A percentile compares a stretch with the other conserved stretches of the same genome.
These are phyloP conservation scores for Kuraishia floccosa DNA, from an alignment of 805 yeast species.

Conservation along the genomic window DNA sequence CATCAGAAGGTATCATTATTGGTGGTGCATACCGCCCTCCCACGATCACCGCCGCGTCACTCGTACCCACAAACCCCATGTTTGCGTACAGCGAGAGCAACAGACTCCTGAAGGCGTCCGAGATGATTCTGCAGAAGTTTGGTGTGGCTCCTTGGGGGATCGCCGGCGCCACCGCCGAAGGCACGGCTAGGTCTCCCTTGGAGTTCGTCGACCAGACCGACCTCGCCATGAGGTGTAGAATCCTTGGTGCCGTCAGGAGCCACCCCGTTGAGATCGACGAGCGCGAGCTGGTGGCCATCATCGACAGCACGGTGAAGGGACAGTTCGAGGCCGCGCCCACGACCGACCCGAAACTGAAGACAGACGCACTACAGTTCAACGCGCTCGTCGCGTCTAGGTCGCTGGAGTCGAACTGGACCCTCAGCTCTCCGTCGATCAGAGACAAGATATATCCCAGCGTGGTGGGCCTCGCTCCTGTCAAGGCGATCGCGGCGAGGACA, in stretches of 20 bases:
- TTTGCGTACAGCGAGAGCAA: constrained; percentile 2
- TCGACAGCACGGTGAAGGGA: constrained; percentile 6
- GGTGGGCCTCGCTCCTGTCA: not conserved
- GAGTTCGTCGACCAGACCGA: not conserved
- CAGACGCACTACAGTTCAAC: constrained; percentile 2
- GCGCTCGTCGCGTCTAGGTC: constrained; percentile 6
- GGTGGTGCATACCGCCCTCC: too few relatives aligned
- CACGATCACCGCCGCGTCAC: too few relatives aligned
- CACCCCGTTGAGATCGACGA: constrained; percentile 3
- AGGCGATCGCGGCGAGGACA: too few relatives aligned
- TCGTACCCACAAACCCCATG: too few relatives aligned
- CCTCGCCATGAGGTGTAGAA: not conserved
- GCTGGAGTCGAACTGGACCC: constrained; percentile 5
- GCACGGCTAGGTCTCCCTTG: not conserved
- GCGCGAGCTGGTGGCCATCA: constrained; percentile 3
- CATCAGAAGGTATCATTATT: too few relatives aligned
- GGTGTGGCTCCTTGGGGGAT: not conserved
- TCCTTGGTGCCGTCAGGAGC: constrained; percentile 1
- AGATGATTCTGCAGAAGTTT: not conserved
- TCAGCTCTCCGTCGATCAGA: constrained; percentile 1
- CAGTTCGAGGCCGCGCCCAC: constrained; percentile 4
- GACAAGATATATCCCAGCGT: not conserved
- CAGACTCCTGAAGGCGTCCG: constrained; percentile 2
- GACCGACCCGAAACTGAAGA: constrained; percentile 4
- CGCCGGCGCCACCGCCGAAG: not conserved